These are phyloP conservation scores for Calamus simplicifolius DNA, from an alignment of 176 grass and related monocot genomes.

Conservation along the genomic window DNA sequence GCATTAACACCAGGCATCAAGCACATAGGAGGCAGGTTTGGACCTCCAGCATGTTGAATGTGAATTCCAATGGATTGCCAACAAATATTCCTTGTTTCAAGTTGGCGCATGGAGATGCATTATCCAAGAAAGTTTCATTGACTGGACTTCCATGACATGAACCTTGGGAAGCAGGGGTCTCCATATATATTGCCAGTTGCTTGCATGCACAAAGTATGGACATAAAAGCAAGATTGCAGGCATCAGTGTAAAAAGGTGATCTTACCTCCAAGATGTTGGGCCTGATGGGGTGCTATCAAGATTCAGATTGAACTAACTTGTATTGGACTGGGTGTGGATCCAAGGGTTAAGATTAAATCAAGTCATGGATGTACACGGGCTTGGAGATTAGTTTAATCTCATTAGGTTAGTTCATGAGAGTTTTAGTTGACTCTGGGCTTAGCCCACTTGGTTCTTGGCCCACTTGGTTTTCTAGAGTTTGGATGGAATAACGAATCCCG, in stretches of 20 bases:
- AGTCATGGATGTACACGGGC: too few relatives aligned
- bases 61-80: background rate
- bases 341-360: too few relatives aligned
- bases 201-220: background rate
- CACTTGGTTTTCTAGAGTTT: too few relatives aligned
- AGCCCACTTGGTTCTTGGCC: too few relatives aligned
- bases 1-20: background rate
- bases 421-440: too few relatives aligned
- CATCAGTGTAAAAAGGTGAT: background rate
- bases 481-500: too few relatives aligned
- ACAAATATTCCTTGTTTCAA: background rate
- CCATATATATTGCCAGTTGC: background rate
- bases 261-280: slow-evolving; percentile 26
- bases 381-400: too few relatives aligned
- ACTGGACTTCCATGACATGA: slow-evolving; percentile 14
- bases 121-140: background rate
- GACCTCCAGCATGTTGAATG: slow-evolving; percentile 9
- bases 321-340: too few relatives aligned
- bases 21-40: background rate
- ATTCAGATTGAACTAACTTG: too few relatives aligned
- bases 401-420: too few relatives aligned
- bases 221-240: background rate
- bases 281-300: too few relatives aligned
- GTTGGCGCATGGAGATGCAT: background rate
- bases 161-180: slow-evolving; percentile 17